Percentiles rank a stretch among this genome's conserved stretches.
Conservation (phyloP, 805 yeast genomes). For the Danielozyma ontarioensis region DNA sequence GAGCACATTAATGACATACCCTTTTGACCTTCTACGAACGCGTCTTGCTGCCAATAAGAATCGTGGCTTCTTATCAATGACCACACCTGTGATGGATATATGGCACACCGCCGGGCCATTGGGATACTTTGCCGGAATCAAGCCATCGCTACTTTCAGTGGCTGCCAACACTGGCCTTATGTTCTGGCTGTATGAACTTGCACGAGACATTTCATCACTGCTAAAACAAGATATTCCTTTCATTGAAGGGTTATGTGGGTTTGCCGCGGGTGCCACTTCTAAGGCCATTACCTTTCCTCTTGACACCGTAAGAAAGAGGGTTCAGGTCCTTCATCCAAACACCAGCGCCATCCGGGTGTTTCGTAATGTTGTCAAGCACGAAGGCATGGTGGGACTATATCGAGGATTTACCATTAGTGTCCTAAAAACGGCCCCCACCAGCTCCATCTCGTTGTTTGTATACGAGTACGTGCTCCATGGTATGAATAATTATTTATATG, state of each 20-base stretch:
- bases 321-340: slow-evolving; percentile 64
- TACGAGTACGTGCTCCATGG: slow-evolving; percentile 42
- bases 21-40: slow-evolving; percentile 86
- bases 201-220: slow-evolving; percentile 31
- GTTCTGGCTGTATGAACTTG: slow-evolving; percentile 61
- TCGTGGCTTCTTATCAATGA: slow-evolving; percentile 34
- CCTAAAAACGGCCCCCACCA: slow-evolving; percentile 75
- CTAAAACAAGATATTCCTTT: slow-evolving; percentile 25
- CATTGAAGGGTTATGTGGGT: slow-evolving; percentile 57
- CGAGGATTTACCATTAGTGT: slow-evolving; percentile 70
- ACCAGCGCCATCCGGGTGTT: slow-evolving; percentile 21
- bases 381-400: slow-evolving; percentile 68
- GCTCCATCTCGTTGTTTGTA: slow-evolving; percentile 62
- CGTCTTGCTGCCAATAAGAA: slow-evolving; percentile 65
- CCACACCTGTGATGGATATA: slow-evolving; percentile 20
- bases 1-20: slow-evolving; percentile 76
- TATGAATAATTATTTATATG: slow-evolving; percentile 1
- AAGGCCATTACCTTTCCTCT: slow-evolving; percentile 79
- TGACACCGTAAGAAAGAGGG: slow-evolving; percentile 73
- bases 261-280: slow-evolving; percentile 70
- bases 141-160: slow-evolving; percentile 54
- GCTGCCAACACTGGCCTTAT: slow-evolving; percentile 70
- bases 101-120: slow-evolving; percentile 26
- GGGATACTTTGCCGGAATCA: slow-evolving; percentile 49
- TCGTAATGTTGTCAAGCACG: slow-evolving; percentile 39